Conservation (phyloP, 257 asterid genomes). For the Nicotiana knightiana region DNA sequence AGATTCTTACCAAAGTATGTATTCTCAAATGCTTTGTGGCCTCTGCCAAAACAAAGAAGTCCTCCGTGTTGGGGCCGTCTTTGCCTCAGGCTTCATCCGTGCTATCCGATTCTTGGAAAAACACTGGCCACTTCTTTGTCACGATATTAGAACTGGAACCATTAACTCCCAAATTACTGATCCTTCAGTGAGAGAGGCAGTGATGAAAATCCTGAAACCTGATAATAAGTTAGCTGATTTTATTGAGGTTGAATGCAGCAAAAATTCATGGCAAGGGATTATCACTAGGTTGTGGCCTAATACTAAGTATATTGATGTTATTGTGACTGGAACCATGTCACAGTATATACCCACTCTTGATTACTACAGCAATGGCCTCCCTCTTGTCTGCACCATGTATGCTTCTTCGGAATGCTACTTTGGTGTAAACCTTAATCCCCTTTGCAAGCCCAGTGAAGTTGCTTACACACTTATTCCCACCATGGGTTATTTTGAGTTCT, state of each 20-base stretch:
- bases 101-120: conserved; percentile 77
- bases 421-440: conserved; percentile 80
- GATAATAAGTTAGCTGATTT: conserved; percentile 61
- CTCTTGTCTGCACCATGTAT: conserved; percentile 89
- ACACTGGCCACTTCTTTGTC: conserved; percentile 60
- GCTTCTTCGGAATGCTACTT: conserved; percentile 95
- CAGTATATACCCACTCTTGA: conserved; percentile 87
- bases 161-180: conserved; percentile 54
- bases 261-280: conserved; percentile 67
- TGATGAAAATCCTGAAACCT: conserved; percentile 45
- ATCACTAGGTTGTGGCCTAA: conserved; percentile 83
- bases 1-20: conserved; percentile 91
- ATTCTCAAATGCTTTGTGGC: conserved; percentile 92
- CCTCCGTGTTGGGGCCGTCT: conserved; percentile 92
- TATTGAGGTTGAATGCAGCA: conserved; percentile 50
- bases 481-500: conserved; percentile 81
- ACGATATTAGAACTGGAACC: conserved; percentile 60
- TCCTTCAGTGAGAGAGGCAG: conserved; percentile 43
- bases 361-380: conserved; percentile 71
- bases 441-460: conserved; percentile 71
- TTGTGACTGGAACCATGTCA: conserved; percentile 94
- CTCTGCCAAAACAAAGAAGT: conserved; percentile 55
- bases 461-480: conserved; percentile 80
- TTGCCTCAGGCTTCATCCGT: conserved; percentile 87
- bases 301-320: conserved; percentile 77